Base-by-base conservation (phyloP, 768 basidiomycete species). In the Lenzites betulinus region DNA sequence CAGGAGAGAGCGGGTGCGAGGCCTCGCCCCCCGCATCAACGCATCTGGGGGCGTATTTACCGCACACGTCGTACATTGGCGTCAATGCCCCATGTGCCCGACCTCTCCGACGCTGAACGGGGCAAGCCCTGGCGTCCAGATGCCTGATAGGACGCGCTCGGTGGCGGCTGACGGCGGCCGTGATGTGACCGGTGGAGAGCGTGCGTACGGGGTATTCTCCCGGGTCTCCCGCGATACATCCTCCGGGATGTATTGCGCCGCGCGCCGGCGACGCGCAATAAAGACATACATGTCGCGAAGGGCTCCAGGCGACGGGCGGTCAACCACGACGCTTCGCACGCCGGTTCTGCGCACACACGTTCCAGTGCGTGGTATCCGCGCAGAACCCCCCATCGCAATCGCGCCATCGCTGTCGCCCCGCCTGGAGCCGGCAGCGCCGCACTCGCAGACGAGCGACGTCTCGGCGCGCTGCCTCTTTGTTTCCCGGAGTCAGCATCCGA, bases 201-300 rank as follows among this genome's bases (percentile, higher is more conserved):
- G 35, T 54, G 38, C 7, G 38, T 13, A 3, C 11, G 38, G 41
- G n/a, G 28, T 39, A 13, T 58, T 51, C 56, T 33, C 48, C 56
- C 56, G 56, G 56, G 38, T 48, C 56, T 61, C 60, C 60, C 60
- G 60, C 60, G 60, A 61, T 36, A 51, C 41, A 44, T 43, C 22
- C 60, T 35, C 60, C 53, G 54, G 18, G 38, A n/a, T 43, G 48
- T 51, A 36, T 55, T 39, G 54, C 60, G 54, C 60, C 35, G 43
- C 48, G 28, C 50, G 54, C 49, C 60, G 60, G 11, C 43, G 44
- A 30, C 52, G 39, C 51, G 61, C 56, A 63, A 63, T 63, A 63
- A 44, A 26, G 51, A 63, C 61, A 63, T 63, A 63, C 61, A 63
- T 54, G 61, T 58, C 61, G 57, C 38, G 44, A 47, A 43, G 28